These are phyloP conservation scores for Jamesozyma jinghongensis DNA, from an alignment of 805 yeast species.

Conservation along the genomic window DNA sequence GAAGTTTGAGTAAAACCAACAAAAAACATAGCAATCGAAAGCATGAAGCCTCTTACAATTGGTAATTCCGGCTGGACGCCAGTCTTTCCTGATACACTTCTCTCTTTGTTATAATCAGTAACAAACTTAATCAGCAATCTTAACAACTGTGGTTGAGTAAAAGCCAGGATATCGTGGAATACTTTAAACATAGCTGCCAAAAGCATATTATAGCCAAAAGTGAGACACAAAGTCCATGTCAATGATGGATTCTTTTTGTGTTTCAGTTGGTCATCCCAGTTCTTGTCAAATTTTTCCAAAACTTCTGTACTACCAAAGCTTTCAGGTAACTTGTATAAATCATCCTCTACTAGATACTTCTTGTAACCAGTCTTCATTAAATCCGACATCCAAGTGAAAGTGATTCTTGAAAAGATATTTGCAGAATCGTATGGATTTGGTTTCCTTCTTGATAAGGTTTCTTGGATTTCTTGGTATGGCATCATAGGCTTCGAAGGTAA, in stretches of 20 bases:
- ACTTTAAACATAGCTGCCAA: conserved; percentile 66
- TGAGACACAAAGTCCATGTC: conserved; percentile 47
- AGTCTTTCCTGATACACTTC: conserved; percentile 7
- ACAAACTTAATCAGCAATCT: conserved; percentile 55
- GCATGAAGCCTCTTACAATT: conserved; percentile 63
- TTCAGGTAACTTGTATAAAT: conserved; percentile 72
- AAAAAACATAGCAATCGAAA: conserved; percentile 65
- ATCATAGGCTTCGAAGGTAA: conserved; percentile 33
- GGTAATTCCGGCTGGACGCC: conserved; percentile 37
- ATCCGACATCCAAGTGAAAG: conserved; percentile 87
- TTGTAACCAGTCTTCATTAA: conserved; percentile 72
- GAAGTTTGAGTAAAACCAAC: conserved; percentile 73
- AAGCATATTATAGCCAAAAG: conserved; percentile 67
- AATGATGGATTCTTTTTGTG: conserved; percentile 41
- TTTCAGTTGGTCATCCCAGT: conserved; percentile 54
- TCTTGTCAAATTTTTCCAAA: conserved; percentile 39
- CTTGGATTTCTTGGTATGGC: conserved; percentile 36
- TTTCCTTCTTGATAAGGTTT: conserved; percentile 24
- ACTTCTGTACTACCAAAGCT: conserved; percentile 49
- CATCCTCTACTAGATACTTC: conserved; percentile 44
- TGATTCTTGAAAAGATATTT: conserved; percentile 63
- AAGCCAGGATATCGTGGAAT: conserved; percentile 69
- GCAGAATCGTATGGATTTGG: conserved; percentile 35
- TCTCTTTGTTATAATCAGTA: conserved; percentile 35
- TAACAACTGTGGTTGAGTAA: conserved; percentile 79